A percentile compares a stretch with the other conserved stretches of the same genome.
Evolutionary conservation across 768 basidiomycete species (phyloP).

Genomic region (Suillus sp.): DNA sequence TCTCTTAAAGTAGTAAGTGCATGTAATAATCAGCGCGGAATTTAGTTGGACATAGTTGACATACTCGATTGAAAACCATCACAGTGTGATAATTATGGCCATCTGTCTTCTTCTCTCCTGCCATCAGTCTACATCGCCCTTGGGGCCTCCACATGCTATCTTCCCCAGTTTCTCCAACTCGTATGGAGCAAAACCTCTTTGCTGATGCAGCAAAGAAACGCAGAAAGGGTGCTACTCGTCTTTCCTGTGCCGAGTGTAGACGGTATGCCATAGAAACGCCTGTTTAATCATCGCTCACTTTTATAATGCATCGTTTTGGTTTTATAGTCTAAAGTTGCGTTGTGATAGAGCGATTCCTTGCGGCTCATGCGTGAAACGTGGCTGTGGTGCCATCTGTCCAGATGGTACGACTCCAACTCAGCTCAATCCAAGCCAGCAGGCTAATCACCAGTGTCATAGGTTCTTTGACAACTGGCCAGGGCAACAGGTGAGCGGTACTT

Average conservation of each 20-base stretch:
- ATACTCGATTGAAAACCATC: constrained; percentile 7
- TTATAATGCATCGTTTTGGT: not conserved
- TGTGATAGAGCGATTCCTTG: constrained; percentile 81
- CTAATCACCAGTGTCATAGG: constrained; percentile 43
- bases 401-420: constrained; percentile 52
- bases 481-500: constrained; percentile 59
- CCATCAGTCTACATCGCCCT: constrained; percentile 39
- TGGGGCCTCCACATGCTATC: constrained; percentile 18
- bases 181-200: constrained; percentile 29
- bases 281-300: not conserved
- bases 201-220: constrained; percentile 53
- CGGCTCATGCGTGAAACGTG: constrained; percentile 78
- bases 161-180: constrained; percentile 1
- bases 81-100: constrained; percentile 21
- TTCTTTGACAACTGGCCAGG: constrained; percentile 79
- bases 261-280: constrained; percentile 43
- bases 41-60: constrained; percentile 6
- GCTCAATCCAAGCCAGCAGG: constrained; percentile 19
- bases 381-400: constrained; percentile 81
- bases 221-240: constrained; percentile 71
- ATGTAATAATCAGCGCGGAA: constrained; percentile 2
- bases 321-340: constrained; percentile 33
- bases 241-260: constrained; percentile 81
- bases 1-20: no score
- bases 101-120: constrained; percentile 23